Conservation (phyloP, 257 asterid genomes). For the Solanum pinnatisectum region DNA sequence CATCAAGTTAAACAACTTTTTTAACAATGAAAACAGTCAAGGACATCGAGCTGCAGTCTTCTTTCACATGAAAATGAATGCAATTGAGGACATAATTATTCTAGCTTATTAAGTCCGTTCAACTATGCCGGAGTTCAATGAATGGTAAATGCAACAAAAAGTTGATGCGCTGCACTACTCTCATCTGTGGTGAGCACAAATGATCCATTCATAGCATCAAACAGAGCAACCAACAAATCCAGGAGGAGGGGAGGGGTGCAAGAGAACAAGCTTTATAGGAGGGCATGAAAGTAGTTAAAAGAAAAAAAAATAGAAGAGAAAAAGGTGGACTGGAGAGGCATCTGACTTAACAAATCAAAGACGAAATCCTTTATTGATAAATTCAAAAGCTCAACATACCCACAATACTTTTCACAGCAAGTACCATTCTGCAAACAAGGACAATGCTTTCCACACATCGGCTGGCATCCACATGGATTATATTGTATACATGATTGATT, state of each 20-base stretch:
- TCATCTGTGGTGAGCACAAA: not conserved
- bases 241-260: not conserved
- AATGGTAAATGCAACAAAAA: not conserved
- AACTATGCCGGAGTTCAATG: not conserved
- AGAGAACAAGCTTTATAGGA: not conserved
- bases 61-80: not conserved
- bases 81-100: not conserved
- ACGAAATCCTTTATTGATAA: not conserved
- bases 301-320: not conserved
- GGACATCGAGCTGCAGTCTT: not conserved
- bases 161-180: not conserved
- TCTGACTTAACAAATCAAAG: not conserved
- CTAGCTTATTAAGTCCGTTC: not conserved
- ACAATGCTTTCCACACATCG: slow-evolving; percentile 84
- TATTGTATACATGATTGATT: slow-evolving; percentile 62
- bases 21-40: not conserved
- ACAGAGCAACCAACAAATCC: not conserved
- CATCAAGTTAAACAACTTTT: not conserved
- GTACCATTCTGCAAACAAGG: slow-evolving; percentile 74
- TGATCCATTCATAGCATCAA: not conserved
- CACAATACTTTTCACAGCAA: slow-evolving; percentile 83
- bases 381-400: slow-evolving; percentile 35
- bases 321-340: not conserved
- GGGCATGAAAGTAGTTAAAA: not conserved
- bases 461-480: slow-evolving; percentile 71